Evolutionary conservation across 2,329 filamentous ascomycete genomes (phyloP).

Genomic region (Xylaria sp.): DNA sequence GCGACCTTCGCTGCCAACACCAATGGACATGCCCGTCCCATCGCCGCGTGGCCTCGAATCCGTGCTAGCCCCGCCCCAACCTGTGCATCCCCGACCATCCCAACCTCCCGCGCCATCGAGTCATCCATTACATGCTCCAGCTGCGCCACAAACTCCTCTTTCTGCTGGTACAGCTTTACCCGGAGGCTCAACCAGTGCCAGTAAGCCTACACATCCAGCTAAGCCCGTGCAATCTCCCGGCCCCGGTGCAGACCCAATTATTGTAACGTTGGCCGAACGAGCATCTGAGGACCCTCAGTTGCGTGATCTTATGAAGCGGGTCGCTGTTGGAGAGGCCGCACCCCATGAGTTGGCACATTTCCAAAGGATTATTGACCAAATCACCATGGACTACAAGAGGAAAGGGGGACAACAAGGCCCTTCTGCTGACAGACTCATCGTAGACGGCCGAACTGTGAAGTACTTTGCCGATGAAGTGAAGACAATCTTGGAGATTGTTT

Average conservation of each 20-base stretch:
- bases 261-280: conserved; percentile 69
- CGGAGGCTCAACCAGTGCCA: neutral
- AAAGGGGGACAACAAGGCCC: conserved; percentile 48
- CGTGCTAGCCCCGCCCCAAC: conserved; percentile 31
- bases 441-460: conserved; percentile 52
- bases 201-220: conserved; percentile 15
- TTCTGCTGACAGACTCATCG: conserved; percentile 49
- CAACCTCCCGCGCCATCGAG: conserved; percentile 25
- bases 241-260: conserved; percentile 62
- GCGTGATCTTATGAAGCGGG: conserved; percentile 76
- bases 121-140: conserved; percentile 26
- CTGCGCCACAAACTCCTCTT: conserved; percentile 8
- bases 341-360: conserved; percentile 69
- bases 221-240: conserved; percentile 22
- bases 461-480: conserved; percentile 57
- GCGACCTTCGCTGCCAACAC: conserved; percentile 17
- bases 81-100: conserved; percentile 30
- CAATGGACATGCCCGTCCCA: conserved; percentile 16
- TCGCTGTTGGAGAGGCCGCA: conserved; percentile 68
- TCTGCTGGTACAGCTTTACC: neutral
- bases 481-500: conserved; percentile 53
- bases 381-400: conserved; percentile 56
- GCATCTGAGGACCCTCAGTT: conserved; percentile 68
- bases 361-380: conserved; percentile 73
- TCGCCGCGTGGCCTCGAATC: conserved; percentile 31